Evolutionary conservation across 306 rosid genomes (phyloP).

Genomic region (Fagus sylvatica): DNA sequence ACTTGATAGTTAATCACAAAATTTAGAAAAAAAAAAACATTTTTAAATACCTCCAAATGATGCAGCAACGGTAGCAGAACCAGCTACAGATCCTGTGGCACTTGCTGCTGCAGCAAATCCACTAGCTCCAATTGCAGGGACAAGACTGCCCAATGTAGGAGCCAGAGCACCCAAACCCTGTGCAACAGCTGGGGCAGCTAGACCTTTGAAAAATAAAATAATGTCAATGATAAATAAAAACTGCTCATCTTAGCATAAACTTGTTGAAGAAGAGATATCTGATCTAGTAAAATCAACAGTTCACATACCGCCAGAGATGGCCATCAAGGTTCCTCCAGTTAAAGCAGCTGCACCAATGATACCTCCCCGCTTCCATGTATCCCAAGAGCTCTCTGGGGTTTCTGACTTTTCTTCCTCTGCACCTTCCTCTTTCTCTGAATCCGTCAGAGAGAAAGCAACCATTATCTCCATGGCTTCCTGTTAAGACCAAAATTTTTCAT

Average conservation of each 20-base stretch:
- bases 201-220: slow-evolving; percentile 8
- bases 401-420: background rate
- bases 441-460: slow-evolving; percentile 29
- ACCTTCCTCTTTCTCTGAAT: slow-evolving; percentile 4
- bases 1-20: background rate
- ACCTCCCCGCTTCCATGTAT: slow-evolving; percentile 29
- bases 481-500: background rate
- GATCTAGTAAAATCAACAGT: background rate
- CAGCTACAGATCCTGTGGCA: slow-evolving; percentile 30
- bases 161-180: background rate
- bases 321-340: slow-evolving; percentile 31
- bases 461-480: slow-evolving; percentile 35
- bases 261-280: background rate
- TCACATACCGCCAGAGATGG: slow-evolving; percentile 31
- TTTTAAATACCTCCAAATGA: slow-evolving; percentile 28
- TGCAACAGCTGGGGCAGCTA: slow-evolving; percentile 13
- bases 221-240: background rate
- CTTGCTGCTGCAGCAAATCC: slow-evolving; percentile 26
- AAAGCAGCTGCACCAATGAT: slow-evolving; percentile 35
- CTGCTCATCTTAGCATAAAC: background rate
- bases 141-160: background rate
- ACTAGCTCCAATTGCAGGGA: slow-evolving; percentile 23
- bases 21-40: background rate
- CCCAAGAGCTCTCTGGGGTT: slow-evolving; percentile 7
- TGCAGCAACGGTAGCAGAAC: slow-evolving; percentile 28